Percentiles rank a stretch among this genome's conserved stretches.
Evolutionary conservation across 768 basidiomycete species (phyloP).

Genomic region (Boletus barrowsii): DNA sequence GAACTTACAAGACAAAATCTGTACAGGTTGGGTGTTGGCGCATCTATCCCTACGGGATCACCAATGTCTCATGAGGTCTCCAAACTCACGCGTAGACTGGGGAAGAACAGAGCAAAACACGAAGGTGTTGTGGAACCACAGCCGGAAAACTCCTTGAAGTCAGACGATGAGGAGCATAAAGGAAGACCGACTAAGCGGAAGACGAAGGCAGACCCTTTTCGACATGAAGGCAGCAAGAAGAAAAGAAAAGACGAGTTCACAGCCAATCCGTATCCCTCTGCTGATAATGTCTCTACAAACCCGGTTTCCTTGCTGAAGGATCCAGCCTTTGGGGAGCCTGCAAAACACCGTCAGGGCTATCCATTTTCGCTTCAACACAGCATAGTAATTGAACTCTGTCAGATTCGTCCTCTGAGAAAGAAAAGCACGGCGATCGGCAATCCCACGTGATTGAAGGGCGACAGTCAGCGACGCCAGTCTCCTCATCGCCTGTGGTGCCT

Average conservation of each 20-base stretch:
- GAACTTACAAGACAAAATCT: conserved; percentile 6
- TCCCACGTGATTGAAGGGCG: not conserved
- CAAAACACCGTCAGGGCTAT: conserved; percentile 13
- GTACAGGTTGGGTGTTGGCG: conserved; percentile 72
- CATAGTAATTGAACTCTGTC: not conserved
- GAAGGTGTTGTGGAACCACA: conserved; percentile 36
- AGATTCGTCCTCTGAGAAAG: conserved; percentile 10
- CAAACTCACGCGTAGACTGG: conserved; percentile 58
- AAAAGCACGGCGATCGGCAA: not conserved
- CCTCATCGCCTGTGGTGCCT: conserved; percentile 5
- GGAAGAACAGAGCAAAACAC: conserved; percentile 49
- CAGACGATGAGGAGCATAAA: conserved; percentile 55
- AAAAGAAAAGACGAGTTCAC: conserved; percentile 40
- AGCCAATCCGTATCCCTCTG: not conserved
- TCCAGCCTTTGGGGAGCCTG: not conserved
- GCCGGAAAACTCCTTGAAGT: conserved; percentile 21
- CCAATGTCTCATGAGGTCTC: conserved; percentile 51
- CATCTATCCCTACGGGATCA: conserved; percentile 50
- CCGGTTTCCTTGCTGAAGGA: not conserved
- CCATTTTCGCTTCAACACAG: not conserved
- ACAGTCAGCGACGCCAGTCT: not conserved
- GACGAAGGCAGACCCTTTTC: conserved; percentile 56
- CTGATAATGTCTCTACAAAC: not conserved
- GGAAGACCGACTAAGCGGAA: conserved; percentile 60
- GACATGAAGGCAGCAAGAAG: conserved; percentile 34